A percentile compares a stretch with the other conserved stretches of the same genome.
Evolutionary conservation across 495 filamentous ascomycete species (phyloP).

Genomic region (Alectoria sarmentosa): DNA sequence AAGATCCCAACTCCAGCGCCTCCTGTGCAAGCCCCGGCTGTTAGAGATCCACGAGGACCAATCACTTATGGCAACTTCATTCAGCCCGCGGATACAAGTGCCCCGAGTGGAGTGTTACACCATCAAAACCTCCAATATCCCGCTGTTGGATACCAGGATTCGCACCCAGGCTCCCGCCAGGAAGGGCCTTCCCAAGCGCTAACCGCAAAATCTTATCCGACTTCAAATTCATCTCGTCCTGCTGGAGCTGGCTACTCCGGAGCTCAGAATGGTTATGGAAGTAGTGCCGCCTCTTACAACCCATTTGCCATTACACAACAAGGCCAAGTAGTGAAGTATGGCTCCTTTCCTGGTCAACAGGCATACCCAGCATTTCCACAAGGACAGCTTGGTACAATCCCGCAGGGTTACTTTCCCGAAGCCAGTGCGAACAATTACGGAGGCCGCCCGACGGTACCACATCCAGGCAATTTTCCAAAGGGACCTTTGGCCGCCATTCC

Average conservation of each 20-base stretch:
- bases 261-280: conserved; percentile 9
- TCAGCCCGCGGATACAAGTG: conserved; percentile 7
- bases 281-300: conserved; percentile 3
- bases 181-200: conserved; percentile 2
- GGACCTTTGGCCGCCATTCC: not conserved
- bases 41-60: conserved; percentile 15
- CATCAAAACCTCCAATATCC: conserved; percentile 3
- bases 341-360: conserved; percentile 6
- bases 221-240: conserved; percentile 1
- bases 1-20: conserved; percentile 23
- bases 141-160: not conserved
- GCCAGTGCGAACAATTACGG: conserved; percentile 9
- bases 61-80: not conserved
- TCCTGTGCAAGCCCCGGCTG: conserved; percentile 5
- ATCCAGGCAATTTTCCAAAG: conserved; percentile 13
- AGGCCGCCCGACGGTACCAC: conserved; percentile 3
- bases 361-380: conserved; percentile 7
- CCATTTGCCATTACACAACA: not conserved
- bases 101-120: not conserved
- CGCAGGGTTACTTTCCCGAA: conserved; percentile 8
- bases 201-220: not conserved
- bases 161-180: not conserved
- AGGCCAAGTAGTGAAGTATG: conserved; percentile 3
- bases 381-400: conserved; percentile 3
- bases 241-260: conserved; percentile 10